Conservation (phyloP, 1,139 yeast species). For the Candida glucosophila region DNA sequence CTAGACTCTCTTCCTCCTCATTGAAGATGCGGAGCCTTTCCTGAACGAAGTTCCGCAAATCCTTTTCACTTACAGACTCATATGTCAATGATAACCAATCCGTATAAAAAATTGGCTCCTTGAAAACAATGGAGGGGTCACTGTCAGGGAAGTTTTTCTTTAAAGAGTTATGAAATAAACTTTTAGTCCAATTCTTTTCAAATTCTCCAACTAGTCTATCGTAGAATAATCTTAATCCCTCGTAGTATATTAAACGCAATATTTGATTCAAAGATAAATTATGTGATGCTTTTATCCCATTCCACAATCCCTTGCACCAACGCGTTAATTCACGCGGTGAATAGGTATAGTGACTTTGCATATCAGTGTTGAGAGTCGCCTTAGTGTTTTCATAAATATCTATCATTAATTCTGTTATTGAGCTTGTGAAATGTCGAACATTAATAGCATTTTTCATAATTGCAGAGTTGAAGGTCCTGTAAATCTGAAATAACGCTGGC, state of each 20-base stretch:
- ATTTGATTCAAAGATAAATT: constrained; percentile 33
- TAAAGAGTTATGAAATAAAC: constrained; percentile 32
- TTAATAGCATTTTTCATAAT: constrained; percentile 57
- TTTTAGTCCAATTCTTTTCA: constrained; percentile 48
- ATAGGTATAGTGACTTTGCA: constrained; percentile 57
- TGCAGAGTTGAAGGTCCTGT: constrained; percentile 49
- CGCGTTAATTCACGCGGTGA: constrained; percentile 91
- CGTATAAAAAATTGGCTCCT: constrained; percentile 54
- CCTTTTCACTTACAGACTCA: constrained; percentile 43
- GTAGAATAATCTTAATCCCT: constrained; percentile 66
- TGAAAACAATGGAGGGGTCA: constrained; percentile 25
- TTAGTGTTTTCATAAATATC: constrained; percentile 46
- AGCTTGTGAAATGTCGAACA: constrained; percentile 43
- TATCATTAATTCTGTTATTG: constrained; percentile 61
- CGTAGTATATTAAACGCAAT: constrained; percentile 72
- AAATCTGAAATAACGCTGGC: constrained; percentile 61
- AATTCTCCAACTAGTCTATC: constrained; percentile 51
- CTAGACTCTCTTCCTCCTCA: constrained; percentile 64
- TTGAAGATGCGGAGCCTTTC: constrained; percentile 66
- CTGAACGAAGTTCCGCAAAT: constrained; percentile 44
- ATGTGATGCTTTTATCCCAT: constrained; percentile 38
- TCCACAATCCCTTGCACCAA: constrained; percentile 74
- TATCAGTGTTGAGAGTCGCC: constrained; percentile 22
- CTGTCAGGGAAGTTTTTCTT: constrained; percentile 38
- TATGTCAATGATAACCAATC: constrained; percentile 68